Evolutionary conservation across 2,329 filamentous ascomycete genomes (phyloP).

Genomic region (Alternaria metachromatica): DNA sequence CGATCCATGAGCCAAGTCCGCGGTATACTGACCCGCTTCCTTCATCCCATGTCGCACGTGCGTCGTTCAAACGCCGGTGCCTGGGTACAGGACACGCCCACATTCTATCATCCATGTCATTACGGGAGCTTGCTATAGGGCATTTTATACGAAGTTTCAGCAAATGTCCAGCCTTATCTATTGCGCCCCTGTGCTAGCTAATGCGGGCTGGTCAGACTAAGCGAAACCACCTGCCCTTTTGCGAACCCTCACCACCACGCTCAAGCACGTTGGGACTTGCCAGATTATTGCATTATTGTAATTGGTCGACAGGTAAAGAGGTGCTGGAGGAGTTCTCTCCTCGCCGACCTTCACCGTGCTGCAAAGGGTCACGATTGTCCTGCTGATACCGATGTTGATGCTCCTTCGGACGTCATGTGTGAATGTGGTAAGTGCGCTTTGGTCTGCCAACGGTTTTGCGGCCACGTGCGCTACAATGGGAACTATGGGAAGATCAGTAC

Average conservation of each 20-base stretch:
- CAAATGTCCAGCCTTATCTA: slow-evolving; percentile 3
- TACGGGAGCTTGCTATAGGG: background rate
- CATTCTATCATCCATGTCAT: background rate
- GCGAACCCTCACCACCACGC: background rate
- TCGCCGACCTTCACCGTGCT: slow-evolving; percentile 3
- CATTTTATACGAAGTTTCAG: background rate
- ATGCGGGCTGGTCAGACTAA: background rate
- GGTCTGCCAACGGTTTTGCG: slow-evolving; percentile 9
- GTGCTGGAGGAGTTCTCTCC: background rate
- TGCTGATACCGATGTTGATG: background rate
- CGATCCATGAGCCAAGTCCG: slow-evolving; percentile 1
- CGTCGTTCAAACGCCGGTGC: background rate
- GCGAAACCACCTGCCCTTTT: slow-evolving; percentile 10
- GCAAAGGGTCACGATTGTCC: background rate
- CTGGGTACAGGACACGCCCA: background rate
- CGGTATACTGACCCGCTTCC: background rate
- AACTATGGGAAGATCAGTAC: background rate
- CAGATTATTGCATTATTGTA: background rate
- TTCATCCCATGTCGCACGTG: background rate
- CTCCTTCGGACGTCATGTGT: background rate
- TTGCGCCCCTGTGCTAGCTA: background rate
- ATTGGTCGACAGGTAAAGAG: background rate
- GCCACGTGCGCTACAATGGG: slow-evolving; percentile 9
- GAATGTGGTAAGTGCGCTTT: slow-evolving; percentile 1
- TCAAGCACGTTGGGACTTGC: background rate